phyloP scores from a whole-genome alignment of 805 yeast genomes.

The Candida golubevii region DNA sequence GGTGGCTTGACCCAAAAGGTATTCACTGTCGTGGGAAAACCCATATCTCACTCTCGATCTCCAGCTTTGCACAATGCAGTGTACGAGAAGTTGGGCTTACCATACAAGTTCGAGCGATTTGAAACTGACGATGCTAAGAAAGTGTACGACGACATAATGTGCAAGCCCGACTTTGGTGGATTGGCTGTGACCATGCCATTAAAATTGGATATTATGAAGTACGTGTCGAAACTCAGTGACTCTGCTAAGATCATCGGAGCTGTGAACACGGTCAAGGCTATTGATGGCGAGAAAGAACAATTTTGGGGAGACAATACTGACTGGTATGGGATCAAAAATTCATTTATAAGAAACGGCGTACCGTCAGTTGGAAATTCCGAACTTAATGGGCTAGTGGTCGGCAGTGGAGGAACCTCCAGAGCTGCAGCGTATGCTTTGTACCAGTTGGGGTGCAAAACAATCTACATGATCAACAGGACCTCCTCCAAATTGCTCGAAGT shows the following conservation, averaged over 20 bases:
- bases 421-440: conserved; percentile 89
- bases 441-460: conserved; percentile 68
- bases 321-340: conserved; percentile 80
- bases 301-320: conserved; percentile 90
- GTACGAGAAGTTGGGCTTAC: conserved; percentile 70
- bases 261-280: conserved; percentile 76
- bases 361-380: conserved; percentile 32
- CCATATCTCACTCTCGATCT: conserved; percentile 83
- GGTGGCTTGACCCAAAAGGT: conserved; percentile 60
- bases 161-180: conserved; percentile 71
- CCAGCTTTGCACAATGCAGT: conserved; percentile 84
- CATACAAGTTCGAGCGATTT: conserved; percentile 61
- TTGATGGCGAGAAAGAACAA: conserved; percentile 30
- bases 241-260: conserved; percentile 88
- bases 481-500: conserved; percentile 57
- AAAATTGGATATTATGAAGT: conserved; percentile 72
- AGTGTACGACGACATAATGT: conserved; percentile 50
- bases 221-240: conserved; percentile 61
- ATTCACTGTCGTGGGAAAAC: conserved; percentile 75
- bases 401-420: conserved; percentile 97
- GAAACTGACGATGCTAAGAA: conserved; percentile 62
- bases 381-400: conserved; percentile 72
- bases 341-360: conserved; percentile 62
- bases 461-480: conserved; percentile 82
- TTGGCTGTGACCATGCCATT: conserved; percentile 92